Base-by-base conservation (phyloP, 805 yeast genomes). In the Maudiozyma barnettii region DNA sequence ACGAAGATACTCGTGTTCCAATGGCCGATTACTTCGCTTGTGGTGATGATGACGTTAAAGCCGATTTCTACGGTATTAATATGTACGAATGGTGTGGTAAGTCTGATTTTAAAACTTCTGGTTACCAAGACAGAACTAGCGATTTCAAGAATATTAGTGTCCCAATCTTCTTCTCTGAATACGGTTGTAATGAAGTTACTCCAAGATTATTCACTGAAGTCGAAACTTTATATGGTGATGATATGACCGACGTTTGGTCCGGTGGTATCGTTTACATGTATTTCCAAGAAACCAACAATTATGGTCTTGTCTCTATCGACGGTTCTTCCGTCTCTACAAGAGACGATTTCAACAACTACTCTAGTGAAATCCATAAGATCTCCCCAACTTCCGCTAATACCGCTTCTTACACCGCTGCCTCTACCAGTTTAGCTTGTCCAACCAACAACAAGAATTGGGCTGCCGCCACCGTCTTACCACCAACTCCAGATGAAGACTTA, bases 191-290 rank as follows among this genome's bases (percentile, higher is more conserved):
- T 67, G 71, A 63, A 51, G 82, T 78, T 49, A 54, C 57, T 39
- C 91, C 91, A 69, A 80, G 91, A 78, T 63, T 65, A 54, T 84
- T 84, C 76, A 72, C 78, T 49, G 91, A 84, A 68, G 84, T 84
- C 54, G 77, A 69, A 40, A 73, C 88, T 49, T 60, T 84, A 37
- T 84, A 75, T 69, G 71, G 81, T 53, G 63, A 64, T 44, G 71
- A 83, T 37, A 84, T 84, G 95, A 83, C 89, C 53, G 83, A 75
- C 64, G 82, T 82, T 51, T 84, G 91, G 93, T 84, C 91, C 44
- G 91, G 95, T 70, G 95, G 91, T 77, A 84, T 84, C 61, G 91
- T 84, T 47, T 84, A 83, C 72, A 79, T 84, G 90, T 84, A 84
- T 71, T 84, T 78, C 69, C 75, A 84, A 71, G 91, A 84, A 71